phyloP scores from a whole-genome alignment of 2,329 filamentous ascomycete species.

The Colletotrichum noveboracense region DNA sequence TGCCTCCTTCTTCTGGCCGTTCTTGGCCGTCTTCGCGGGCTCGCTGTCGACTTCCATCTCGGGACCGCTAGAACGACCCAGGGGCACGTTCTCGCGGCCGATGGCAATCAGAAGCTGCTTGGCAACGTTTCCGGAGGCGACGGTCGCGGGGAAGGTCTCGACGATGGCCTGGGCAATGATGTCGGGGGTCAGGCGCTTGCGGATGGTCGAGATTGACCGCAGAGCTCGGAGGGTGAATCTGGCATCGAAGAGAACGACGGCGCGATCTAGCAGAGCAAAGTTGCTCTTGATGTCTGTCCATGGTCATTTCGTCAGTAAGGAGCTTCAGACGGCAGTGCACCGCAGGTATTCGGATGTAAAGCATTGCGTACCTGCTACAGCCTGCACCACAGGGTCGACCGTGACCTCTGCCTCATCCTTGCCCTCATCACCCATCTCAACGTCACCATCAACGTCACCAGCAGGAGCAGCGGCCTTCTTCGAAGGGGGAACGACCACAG shows the following conservation, averaged over 20 bases:
- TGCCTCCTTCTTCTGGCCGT: conserved; percentile 65
- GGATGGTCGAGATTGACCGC: conserved; percentile 92
- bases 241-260: conserved; percentile 90
- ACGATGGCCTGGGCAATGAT: conserved; percentile 82
- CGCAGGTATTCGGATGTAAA: background rate
- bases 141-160: conserved; percentile 74
- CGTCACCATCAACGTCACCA: conserved; percentile 71
- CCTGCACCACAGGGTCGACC: conserved; percentile 65
- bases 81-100: conserved; percentile 68
- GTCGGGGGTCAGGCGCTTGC: conserved; percentile 86
- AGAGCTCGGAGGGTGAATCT: conserved; percentile 94
- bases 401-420: conserved; percentile 57
- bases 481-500: conserved; percentile 77
- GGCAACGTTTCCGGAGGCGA: conserved; percentile 67
- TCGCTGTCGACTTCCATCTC: conserved; percentile 80
- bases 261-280: conserved; percentile 89
- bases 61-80: conserved; percentile 59
- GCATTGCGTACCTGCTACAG: conserved; percentile 59
- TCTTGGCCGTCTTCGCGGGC: conserved; percentile 55
- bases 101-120: conserved; percentile 74
- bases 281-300: conserved; percentile 89
- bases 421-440: conserved; percentile 70
- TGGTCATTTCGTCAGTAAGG: conserved; percentile 25
- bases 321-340: background rate
- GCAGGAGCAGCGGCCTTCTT: conserved; percentile 65